Evolutionary conservation across 345 rosid genomes (phyloP).

Genomic region (Bruguiera parviflora): DNA sequence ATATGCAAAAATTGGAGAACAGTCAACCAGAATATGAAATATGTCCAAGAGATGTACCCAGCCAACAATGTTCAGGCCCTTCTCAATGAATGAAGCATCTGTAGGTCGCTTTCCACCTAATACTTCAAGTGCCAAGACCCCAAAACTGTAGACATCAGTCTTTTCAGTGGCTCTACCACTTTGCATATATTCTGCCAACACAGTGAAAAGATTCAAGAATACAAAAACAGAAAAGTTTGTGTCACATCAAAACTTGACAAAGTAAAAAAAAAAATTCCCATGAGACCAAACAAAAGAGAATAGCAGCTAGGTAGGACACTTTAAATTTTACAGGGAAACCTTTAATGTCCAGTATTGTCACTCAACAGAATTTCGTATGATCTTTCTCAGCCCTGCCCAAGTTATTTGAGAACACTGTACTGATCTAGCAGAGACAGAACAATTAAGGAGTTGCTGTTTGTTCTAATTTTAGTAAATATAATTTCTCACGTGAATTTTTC

Average conservation of each 20-base stretch:
- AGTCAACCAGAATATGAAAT: not conserved
- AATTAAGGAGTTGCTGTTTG: too few relatives aligned
- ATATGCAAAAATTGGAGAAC: not conserved
- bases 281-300: conserved; percentile 1
- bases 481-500: too few relatives aligned
- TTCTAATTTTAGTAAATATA: too few relatives aligned
- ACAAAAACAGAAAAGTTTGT: not conserved
- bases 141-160: conserved; percentile 96
- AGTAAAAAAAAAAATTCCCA: conserved; percentile 2
- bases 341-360: not conserved
- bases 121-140: conserved; percentile 88
- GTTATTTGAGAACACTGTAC: too few relatives aligned
- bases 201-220: conserved; percentile 9
- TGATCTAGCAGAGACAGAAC: too few relatives aligned
- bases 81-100: conserved; percentile 93
- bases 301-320: not conserved
- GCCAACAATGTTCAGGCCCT: conserved; percentile 95
- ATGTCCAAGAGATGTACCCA: conserved; percentile 57
- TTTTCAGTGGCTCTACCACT: conserved; percentile 99
- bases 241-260: not conserved
- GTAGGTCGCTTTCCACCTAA: conserved; percentile 96
- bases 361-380: not conserved
- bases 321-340: not conserved
- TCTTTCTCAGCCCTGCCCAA: not conserved
- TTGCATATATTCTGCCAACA: conserved; percentile 80